Percentiles rank a stretch among this genome's conserved stretches.
Conservation (phyloP, 768 basidiomycete species). For the Tulasnella sp. region DNA sequence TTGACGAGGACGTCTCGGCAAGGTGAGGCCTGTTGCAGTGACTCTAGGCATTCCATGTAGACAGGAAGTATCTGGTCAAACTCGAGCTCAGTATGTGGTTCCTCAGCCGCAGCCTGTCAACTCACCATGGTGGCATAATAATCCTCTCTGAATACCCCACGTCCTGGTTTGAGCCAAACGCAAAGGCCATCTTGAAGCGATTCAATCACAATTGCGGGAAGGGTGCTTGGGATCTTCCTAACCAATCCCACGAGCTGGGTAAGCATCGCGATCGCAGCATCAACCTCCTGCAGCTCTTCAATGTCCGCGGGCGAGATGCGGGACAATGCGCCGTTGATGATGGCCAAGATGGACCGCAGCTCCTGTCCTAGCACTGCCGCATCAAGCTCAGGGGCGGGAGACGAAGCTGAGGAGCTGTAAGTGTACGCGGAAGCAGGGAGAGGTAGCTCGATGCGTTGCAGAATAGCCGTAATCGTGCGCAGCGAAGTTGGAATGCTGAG, state of each 20-base stretch:
- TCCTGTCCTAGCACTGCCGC: neutral
- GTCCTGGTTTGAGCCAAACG: constrained; percentile 8
- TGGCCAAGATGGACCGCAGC: neutral
- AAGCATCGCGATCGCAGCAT: neutral
- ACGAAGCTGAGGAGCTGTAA: neutral
- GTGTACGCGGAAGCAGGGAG: neutral
- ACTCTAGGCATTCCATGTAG: constrained; percentile 7
- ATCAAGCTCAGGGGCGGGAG: neutral
- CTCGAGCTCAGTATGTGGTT: neutral
- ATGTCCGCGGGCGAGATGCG: neutral
- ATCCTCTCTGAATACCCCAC: neutral
- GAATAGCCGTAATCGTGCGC: neutral
- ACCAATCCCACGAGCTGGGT: neutral
- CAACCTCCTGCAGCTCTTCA: neutral
- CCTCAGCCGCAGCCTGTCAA: neutral
- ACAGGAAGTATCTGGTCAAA: neutral
- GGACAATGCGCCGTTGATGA: neutral
- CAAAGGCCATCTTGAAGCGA: constrained; percentile 6
- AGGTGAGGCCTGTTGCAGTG: neutral
- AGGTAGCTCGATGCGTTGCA: neutral
- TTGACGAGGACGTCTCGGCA: neutral
- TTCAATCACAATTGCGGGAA: neutral
- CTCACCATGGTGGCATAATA: neutral
- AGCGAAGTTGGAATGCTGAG: neutral
- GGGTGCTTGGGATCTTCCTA: neutral